Percentiles rank a stretch among this genome's conserved stretches.
Evolutionary conservation across 805 yeast species (phyloP).

Genomic region (Nakazawaea pomicola): DNA sequence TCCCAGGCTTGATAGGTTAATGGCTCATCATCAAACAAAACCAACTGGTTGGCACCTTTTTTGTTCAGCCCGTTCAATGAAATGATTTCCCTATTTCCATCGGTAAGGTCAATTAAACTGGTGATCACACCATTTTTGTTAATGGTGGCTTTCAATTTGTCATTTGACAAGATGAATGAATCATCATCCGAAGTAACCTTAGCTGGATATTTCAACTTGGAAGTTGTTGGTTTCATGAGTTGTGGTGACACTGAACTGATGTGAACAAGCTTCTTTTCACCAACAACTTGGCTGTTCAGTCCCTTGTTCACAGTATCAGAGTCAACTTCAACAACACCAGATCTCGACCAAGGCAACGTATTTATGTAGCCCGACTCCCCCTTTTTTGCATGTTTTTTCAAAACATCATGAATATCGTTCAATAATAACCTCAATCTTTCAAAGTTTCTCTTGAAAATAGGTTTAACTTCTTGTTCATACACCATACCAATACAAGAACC

Average conservation of each 20-base stretch:
- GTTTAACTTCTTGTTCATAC: conserved; percentile 81
- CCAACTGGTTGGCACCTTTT: conserved; percentile 73
- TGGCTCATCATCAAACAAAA: conserved; percentile 87
- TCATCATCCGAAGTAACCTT: conserved; percentile 24
- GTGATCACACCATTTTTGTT: conserved; percentile 48
- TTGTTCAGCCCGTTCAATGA: conserved; percentile 56
- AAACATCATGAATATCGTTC: conserved; percentile 43
- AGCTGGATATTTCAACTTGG: conserved; percentile 41
- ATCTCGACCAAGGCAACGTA: conserved; percentile 63
- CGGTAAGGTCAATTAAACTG: conserved; percentile 55
- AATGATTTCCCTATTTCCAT: conserved; percentile 58
- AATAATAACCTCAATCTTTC: conserved; percentile 48
- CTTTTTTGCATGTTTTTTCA: conserved; percentile 15
- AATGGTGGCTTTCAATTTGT: conserved; percentile 52
- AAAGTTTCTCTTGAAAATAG: conserved; percentile 61
- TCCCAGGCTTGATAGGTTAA: conserved; percentile 96
- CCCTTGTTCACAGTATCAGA: not conserved
- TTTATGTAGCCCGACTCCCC: conserved; percentile 33
- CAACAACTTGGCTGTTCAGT: not conserved
- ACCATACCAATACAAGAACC: conserved; percentile 95
- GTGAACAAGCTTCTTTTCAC: not conserved
- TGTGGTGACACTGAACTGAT: not conserved
- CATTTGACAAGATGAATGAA: conserved; percentile 52
- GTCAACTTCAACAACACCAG: conserved; percentile 31
- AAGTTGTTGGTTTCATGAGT: conserved; percentile 18